A percentile compares a stretch with the other conserved stretches of the same genome.
Conservation (phyloP, 768 basidiomycete species). For the Mycena haematopus region DNA sequence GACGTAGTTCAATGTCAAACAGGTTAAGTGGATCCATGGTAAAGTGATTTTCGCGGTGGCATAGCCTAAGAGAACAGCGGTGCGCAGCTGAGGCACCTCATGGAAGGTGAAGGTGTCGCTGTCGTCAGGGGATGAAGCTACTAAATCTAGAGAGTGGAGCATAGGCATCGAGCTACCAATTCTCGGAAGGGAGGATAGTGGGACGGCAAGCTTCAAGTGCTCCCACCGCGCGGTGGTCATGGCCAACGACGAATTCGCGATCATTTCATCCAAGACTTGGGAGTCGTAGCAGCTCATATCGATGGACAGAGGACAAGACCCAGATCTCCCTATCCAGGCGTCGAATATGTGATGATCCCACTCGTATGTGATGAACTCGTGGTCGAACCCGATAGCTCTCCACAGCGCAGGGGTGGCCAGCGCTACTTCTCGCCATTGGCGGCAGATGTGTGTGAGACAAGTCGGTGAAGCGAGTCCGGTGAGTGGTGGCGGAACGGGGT, state of each 20-base stretch:
- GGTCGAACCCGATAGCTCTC: no score
- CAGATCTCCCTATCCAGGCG: no score
- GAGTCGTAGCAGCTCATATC: neutral
- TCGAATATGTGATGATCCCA: no score
- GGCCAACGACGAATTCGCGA: no score
- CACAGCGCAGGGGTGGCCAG: no score
- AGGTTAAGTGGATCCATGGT: neutral
- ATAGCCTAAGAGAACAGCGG: neutral
- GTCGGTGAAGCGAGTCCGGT: neutral
- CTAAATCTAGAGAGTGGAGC: neutral
- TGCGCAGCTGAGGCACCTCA: neutral
- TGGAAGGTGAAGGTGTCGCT: neutral
- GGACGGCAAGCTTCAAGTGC: neutral
- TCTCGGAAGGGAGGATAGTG: neutral
- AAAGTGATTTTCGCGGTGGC: neutral
- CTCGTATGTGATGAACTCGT: no score
- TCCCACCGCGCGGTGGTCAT: neutral
- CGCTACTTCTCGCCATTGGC: no score
- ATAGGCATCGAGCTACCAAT: neutral
- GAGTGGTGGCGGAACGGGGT: neutral
- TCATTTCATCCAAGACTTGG: no score
- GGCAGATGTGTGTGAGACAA: neutral
- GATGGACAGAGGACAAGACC: no score
- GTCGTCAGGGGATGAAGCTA: no score
- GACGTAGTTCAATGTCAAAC: neutral